These are phyloP conservation scores for Aureobasidium sp. DNA, from an alignment of 2,329 filamentous ascomycete genomes.

Conservation along the genomic window DNA sequence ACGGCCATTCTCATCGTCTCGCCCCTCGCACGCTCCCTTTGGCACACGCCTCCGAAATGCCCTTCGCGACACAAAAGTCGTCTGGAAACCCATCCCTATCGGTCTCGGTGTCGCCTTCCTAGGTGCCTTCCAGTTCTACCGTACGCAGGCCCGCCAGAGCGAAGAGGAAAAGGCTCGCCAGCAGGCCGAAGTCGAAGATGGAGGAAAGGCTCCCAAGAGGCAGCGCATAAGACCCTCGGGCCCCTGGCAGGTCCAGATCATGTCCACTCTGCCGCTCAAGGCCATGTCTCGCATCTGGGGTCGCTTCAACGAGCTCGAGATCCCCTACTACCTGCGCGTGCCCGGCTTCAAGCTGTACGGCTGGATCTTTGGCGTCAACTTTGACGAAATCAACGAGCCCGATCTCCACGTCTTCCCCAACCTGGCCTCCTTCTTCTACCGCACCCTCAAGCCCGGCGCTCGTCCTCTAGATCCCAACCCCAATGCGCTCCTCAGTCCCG, in stretches of 20 bases:
- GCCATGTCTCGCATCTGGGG: slow-evolving; percentile 85
- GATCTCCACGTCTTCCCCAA: slow-evolving; percentile 89
- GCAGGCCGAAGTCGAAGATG: slow-evolving; percentile 36
- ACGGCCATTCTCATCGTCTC: slow-evolving; percentile 13
- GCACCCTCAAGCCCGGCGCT: slow-evolving; percentile 78
- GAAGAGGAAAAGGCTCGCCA: slow-evolving; percentile 35
- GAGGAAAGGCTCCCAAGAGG: slow-evolving; percentile 42
- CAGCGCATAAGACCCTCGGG: slow-evolving; percentile 68
- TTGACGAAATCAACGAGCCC: slow-evolving; percentile 77
- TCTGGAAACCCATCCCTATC: slow-evolving; percentile 87
- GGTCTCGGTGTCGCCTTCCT: slow-evolving; percentile 78
- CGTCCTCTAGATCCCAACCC: slow-evolving; percentile 76
- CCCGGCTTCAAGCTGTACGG: slow-evolving; percentile 90
- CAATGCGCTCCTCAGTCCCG: slow-evolving; percentile 73
- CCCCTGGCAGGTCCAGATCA: slow-evolving; percentile 74
- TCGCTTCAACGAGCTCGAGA: slow-evolving; percentile 77
- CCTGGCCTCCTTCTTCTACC: slow-evolving; percentile 94
- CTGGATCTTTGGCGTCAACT: slow-evolving; percentile 81
- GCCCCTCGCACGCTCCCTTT: slow-evolving; percentile 42
- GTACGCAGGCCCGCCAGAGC: slow-evolving; percentile 51
- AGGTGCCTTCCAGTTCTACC: slow-evolving; percentile 75
- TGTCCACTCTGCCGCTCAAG: slow-evolving; percentile 87
- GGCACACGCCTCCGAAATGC: slow-evolving; percentile 48
- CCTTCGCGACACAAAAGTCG: slow-evolving; percentile 56
- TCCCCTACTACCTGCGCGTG: slow-evolving; percentile 78